Evolutionary conservation across 306 rosid genomes (phyloP).

Genomic region (Inga leiocalycina): DNA sequence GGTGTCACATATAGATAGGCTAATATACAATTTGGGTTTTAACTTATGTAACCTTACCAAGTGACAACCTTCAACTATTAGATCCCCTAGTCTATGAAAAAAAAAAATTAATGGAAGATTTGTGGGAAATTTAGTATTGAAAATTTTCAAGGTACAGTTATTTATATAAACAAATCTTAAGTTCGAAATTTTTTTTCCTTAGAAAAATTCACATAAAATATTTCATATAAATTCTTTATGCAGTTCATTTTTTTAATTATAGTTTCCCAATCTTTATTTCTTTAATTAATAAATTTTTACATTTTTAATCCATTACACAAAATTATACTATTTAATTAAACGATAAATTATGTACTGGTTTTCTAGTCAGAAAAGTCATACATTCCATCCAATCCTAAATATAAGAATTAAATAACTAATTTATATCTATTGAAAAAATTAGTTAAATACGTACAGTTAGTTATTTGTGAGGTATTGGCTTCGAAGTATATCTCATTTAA

Average conservation of each 20-base stretch:
- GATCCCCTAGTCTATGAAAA: too few relatives aligned
- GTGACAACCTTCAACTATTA: background rate
- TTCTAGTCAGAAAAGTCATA: too few relatives aligned
- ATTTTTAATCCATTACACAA: background rate
- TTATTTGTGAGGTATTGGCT: too few relatives aligned
- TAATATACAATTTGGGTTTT: background rate
- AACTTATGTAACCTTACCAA: slow-evolving; percentile 30
- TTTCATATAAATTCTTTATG: background rate
- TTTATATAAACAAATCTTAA: background rate
- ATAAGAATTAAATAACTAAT: too few relatives aligned
- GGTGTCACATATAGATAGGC: background rate
- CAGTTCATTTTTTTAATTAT: background rate
- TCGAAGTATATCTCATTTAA: too few relatives aligned
- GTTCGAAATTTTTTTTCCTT: too few relatives aligned
- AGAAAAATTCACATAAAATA: background rate
- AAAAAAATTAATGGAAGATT: background rate
- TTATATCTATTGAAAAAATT: too few relatives aligned
- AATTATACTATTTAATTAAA: background rate
- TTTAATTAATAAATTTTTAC: too few relatives aligned
- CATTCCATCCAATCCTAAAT: too few relatives aligned
- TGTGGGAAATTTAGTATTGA: background rate
- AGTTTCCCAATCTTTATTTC: background rate
- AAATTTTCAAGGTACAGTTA: background rate
- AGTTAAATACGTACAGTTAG: too few relatives aligned
- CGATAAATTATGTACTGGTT: too few relatives aligned